Evolutionary conservation across 345 rosid genomes (phyloP).

Genomic region (Camelina laxa): DNA sequence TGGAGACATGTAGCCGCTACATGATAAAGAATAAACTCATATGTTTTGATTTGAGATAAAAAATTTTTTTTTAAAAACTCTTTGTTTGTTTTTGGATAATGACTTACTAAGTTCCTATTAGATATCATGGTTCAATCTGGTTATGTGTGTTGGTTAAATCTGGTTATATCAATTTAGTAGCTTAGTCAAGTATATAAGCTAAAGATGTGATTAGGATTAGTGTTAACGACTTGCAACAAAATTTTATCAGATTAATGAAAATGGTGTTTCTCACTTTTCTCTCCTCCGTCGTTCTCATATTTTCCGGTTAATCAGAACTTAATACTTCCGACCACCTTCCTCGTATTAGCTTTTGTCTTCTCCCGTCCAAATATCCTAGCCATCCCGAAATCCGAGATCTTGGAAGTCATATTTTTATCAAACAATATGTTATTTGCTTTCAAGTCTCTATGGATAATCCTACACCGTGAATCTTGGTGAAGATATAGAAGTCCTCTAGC

Average conservation of each 20-base stretch:
- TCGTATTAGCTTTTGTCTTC: constrained; percentile 66
- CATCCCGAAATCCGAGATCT: constrained; percentile 94
- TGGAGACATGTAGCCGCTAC: constrained; percentile 92
- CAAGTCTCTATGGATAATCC: constrained; percentile 82
- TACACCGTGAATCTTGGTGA: constrained; percentile 72
- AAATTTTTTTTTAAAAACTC: neutral
- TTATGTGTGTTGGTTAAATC: too few relatives aligned
- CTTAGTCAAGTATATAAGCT: too few relatives aligned
- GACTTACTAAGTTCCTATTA: neutral
- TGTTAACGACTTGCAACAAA: too few relatives aligned
- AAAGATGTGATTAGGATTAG: too few relatives aligned
- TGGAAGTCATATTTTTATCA: constrained; percentile 79
- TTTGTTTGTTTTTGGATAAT: neutral
- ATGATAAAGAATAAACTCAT: neutral
- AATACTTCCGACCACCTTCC: constrained; percentile 74
- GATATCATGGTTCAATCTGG: too few relatives aligned
- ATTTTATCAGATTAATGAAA: too few relatives aligned
- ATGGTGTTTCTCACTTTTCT: too few relatives aligned
- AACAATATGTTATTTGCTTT: constrained; percentile 86
- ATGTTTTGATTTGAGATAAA: neutral
- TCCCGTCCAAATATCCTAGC: constrained; percentile 86
- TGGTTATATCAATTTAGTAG: too few relatives aligned
- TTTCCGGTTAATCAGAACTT: too few relatives aligned
- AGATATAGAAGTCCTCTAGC: constrained; percentile 85
- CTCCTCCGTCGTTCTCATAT: too few relatives aligned